These are phyloP conservation scores for Funneliformis geosporum DNA, from an alignment of 192 early-diverging fungal genomes.

Conservation along the genomic window DNA sequence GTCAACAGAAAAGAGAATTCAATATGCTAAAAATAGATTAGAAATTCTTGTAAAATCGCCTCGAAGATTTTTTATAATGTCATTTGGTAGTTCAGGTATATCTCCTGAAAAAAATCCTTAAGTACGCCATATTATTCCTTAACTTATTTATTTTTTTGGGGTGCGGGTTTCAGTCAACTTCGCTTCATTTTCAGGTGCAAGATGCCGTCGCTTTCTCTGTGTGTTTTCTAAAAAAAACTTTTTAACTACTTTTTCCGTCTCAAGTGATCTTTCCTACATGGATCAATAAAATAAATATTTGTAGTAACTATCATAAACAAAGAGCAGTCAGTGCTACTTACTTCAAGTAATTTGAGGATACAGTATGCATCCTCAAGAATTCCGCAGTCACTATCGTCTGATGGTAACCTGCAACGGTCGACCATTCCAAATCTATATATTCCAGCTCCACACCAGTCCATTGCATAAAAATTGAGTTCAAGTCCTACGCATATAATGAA, in stretches of 20 bases:
- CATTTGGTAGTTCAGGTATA: too few relatives aligned
- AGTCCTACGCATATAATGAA: constrained; percentile 14
- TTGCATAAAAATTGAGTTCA: constrained; percentile 20
- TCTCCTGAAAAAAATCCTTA: too few relatives aligned
- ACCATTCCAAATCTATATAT: constrained; percentile 30
- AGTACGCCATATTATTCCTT: too few relatives aligned
- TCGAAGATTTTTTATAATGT: too few relatives aligned
- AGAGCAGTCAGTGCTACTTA: not conserved
- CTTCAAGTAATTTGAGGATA: constrained; percentile 22
- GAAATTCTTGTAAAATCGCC: too few relatives aligned
- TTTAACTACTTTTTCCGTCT: constrained; percentile 24
- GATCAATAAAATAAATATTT: constrained; percentile 17
- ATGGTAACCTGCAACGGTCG: constrained; percentile 10
- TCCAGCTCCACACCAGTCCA: not conserved
- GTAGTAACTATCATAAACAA: not conserved
- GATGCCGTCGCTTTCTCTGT: constrained; percentile 7
- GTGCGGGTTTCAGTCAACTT: constrained; percentile 6
- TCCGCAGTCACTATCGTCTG: not conserved
- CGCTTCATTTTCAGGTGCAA: not conserved
- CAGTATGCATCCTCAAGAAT: constrained; percentile 9
- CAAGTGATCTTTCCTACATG: constrained; percentile 9
- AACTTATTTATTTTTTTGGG: not conserved
- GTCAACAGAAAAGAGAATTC: too few relatives aligned
- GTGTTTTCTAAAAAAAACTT: constrained; percentile 22
- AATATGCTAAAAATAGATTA: too few relatives aligned